phyloP scores from a whole-genome alignment of 352 stramenopile species.

The Elongisporangium undulatum region DNA sequence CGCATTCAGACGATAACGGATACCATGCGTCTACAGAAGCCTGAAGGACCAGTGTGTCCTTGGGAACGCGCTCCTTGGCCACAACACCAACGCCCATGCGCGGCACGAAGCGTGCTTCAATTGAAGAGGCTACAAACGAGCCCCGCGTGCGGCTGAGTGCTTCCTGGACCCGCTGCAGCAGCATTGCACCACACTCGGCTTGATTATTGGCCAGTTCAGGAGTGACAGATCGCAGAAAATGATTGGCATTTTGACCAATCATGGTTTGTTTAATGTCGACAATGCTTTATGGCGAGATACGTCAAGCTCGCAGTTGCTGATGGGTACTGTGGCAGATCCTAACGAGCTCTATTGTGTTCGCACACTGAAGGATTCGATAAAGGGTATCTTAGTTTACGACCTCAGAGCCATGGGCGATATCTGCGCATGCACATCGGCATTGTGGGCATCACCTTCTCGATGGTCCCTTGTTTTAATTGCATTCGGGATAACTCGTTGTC shows the following conservation, averaged over 20 bases:
- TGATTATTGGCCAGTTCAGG: too few species aligned
- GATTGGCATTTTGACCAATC: conserved; percentile 7
- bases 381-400: too few species aligned
- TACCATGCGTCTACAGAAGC: conserved; percentile 53
- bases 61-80: conserved; percentile 43
- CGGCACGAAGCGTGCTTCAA: conserved; percentile 41
- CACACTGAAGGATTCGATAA: background rate
- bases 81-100: conserved; percentile 68
- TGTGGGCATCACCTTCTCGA: background rate
- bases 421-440: background rate
- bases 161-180: conserved; percentile 45
- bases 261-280: background rate
- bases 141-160: conserved; percentile 45
- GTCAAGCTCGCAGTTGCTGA: background rate
- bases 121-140: conserved; percentile 42
- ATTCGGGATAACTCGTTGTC: background rate
- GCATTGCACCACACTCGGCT: conserved; percentile 3
- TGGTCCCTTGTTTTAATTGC: background rate
- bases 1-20: conserved; percentile 70
- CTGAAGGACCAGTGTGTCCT: conserved; percentile 61
- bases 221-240: too few species aligned
- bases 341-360: too few species aligned
- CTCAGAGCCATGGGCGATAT: too few species aligned
- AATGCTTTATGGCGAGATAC: background rate
- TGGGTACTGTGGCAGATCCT: background rate